A percentile compares a stretch with the other conserved stretches of the same genome.
Evolutionary conservation across 2,329 filamentous ascomycete genomes (phyloP).

Genomic region (Cryphonectria japonica): DNA sequence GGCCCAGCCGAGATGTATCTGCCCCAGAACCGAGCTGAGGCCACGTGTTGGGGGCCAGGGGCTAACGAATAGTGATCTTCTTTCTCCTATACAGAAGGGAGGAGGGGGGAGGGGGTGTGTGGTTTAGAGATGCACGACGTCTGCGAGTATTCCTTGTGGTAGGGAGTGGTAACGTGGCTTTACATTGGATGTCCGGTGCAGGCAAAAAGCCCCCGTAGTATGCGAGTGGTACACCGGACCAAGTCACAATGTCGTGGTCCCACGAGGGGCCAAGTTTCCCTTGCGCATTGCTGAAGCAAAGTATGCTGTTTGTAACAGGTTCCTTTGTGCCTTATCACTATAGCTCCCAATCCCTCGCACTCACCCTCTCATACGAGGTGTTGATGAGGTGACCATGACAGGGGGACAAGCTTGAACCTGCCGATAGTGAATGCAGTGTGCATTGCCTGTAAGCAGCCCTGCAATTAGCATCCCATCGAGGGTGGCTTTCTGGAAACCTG

Average conservation of each 20-base stretch:
- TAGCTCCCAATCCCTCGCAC: neutral
- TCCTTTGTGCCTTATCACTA: neutral
- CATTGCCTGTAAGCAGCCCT: neutral
- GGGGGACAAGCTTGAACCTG: neutral
- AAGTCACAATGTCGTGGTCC: neutral
- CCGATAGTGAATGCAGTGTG: neutral
- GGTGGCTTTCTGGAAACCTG: neutral
- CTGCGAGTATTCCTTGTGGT: neutral
- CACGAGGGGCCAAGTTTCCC: neutral
- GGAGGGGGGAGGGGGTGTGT: too few species aligned
- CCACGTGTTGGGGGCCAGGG: conserved; percentile 21
- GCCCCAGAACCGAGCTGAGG: conserved; percentile 5
- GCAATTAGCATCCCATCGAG: neutral
- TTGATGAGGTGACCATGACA: neutral
- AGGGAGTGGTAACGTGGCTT: neutral
- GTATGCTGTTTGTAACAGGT: neutral
- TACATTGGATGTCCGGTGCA: neutral
- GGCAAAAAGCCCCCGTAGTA: neutral
- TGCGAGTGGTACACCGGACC: neutral
- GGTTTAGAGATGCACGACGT: neutral
- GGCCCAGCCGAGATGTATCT: neutral
- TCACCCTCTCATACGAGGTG: neutral
- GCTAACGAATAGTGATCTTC: neutral
- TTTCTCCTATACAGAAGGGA: neutral
- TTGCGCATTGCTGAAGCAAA: neutral